Percentiles rank a stretch among this genome's conserved stretches.
Evolutionary conservation across 164 flowering plant genomes (phyloP).

Genomic region (Euptelea pleiosperma): DNA sequence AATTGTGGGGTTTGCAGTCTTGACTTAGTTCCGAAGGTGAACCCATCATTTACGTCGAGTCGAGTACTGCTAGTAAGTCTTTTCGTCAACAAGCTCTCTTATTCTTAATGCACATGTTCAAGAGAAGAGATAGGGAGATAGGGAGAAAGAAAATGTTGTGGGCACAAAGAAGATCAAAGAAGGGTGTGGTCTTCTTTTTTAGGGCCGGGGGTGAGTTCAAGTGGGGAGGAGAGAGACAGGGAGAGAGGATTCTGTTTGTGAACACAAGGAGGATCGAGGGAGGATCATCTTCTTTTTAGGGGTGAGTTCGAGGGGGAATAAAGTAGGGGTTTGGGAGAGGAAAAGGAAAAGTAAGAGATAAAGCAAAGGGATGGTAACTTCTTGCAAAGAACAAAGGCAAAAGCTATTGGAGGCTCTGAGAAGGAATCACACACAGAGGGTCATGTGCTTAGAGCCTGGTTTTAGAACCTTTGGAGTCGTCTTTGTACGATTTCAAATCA

Average conservation of each 20-base stretch:
- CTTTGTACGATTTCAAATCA: constrained; percentile 44
- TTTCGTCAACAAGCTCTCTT: not conserved
- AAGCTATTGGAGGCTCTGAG: constrained; percentile 28
- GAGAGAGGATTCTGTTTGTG: constrained; percentile 43
- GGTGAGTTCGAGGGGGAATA: constrained; percentile 64
- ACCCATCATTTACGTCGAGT: constrained; percentile 36
- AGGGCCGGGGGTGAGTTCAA: constrained; percentile 20
- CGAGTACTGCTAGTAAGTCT: too few relatives aligned
- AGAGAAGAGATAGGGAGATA: not conserved
- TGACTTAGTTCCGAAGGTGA: constrained; percentile 69
- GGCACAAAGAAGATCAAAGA: constrained; percentile 31
- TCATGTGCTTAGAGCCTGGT: constrained; percentile 53
- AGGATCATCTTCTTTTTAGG: constrained; percentile 60
- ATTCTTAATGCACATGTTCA: constrained; percentile 9
- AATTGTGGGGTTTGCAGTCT: constrained; percentile 71
- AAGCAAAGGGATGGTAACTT: constrained; percentile 48
- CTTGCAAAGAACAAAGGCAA: constrained; percentile 74
- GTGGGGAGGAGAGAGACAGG: constrained; percentile 2
- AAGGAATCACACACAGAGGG: constrained; percentile 48
- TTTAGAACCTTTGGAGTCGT: constrained; percentile 21
- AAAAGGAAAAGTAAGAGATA: constrained; percentile 33
- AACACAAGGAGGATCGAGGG: constrained; percentile 70
- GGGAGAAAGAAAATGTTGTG: too few relatives aligned
- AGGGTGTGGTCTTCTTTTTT: constrained; percentile 22
- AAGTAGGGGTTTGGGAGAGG: constrained; percentile 41